Evolutionary conservation across 305 asterid genomes (phyloP).

Genomic region (Lippia alba): DNA sequence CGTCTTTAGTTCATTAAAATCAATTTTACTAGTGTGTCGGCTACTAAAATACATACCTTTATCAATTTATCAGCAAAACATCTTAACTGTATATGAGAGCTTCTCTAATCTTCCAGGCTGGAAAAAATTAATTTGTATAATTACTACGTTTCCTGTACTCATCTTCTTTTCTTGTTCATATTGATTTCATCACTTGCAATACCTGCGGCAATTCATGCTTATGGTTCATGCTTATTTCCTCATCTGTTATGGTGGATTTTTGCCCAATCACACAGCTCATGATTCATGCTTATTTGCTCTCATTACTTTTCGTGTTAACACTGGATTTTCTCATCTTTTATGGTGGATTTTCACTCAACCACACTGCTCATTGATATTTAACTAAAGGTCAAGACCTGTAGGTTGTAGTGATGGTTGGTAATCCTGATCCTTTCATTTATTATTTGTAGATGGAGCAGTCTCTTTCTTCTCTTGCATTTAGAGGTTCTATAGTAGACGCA

Average conservation of each 20-base stretch:
- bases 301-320: constrained; percentile 7
- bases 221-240: background rate
- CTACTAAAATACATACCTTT: background rate
- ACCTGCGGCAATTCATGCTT: background rate
- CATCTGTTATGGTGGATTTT: background rate
- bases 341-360: background rate
- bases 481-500: constrained; percentile 83
- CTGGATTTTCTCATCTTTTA: background rate
- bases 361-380: background rate
- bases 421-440: constrained; percentile 22
- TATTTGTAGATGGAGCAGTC: constrained; percentile 72
- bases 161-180: background rate
- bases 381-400: constrained; percentile 12
- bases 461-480: constrained; percentile 73
- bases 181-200: constrained; percentile 8
- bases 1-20: background rate
- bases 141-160: background rate
- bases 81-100: constrained; percentile 3
- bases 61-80: background rate
- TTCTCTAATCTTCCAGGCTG: constrained; percentile 2
- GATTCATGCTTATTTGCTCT: constrained; percentile 4
- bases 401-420: constrained; percentile 18
- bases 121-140: background rate
- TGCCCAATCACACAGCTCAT: background rate
- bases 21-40: background rate